phyloP scores from a whole-genome alignment of 1,139 yeast genomes.

The Kazachstania sp. region DNA sequence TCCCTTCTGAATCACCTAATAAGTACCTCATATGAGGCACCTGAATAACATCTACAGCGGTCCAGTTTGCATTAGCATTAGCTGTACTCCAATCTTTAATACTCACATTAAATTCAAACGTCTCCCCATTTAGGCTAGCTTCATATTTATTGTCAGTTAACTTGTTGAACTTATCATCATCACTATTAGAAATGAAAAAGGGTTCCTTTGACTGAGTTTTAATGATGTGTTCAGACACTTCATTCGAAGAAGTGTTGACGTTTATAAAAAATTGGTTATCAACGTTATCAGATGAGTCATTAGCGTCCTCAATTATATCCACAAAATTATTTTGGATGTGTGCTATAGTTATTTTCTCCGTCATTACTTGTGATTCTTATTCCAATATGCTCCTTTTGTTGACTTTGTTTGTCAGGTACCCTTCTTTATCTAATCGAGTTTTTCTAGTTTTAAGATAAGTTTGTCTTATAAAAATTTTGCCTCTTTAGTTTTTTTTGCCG shows the following conservation, averaged over 20 bases:
- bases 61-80: slow-evolving; percentile 7
- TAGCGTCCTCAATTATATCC: slow-evolving; percentile 36
- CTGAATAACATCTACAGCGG: slow-evolving; percentile 3
- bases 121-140: slow-evolving; percentile 11
- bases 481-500: too few relatives aligned
- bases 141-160: slow-evolving; percentile 2
- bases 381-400: too few relatives aligned
- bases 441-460: too few relatives aligned
- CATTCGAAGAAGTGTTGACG: slow-evolving; percentile 28
- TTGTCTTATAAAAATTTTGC: too few relatives aligned
- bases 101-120: slow-evolving; percentile 14
- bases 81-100: slow-evolving; percentile 5
- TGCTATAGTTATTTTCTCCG: slow-evolving; percentile 5
- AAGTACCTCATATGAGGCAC: slow-evolving; percentile 2
- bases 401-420: too few relatives aligned
- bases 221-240: slow-evolving; percentile 29
- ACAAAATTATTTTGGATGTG: slow-evolving; percentile 39
- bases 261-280: slow-evolving; percentile 38
- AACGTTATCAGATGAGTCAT: slow-evolving; percentile 1
- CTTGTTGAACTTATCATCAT: slow-evolving; percentile 4
- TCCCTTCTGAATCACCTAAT: slow-evolving; percentile 41
- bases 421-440: too few relatives aligned
- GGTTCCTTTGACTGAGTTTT: slow-evolving; percentile 4
- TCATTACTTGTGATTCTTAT: too few relatives aligned
- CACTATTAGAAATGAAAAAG: not conserved